Evolutionary conservation across 1,139 yeast genomes (phyloP), one percentile per base, ranked within the genome.

Genomic region (Magnusiomyces paraingens): DNA sequence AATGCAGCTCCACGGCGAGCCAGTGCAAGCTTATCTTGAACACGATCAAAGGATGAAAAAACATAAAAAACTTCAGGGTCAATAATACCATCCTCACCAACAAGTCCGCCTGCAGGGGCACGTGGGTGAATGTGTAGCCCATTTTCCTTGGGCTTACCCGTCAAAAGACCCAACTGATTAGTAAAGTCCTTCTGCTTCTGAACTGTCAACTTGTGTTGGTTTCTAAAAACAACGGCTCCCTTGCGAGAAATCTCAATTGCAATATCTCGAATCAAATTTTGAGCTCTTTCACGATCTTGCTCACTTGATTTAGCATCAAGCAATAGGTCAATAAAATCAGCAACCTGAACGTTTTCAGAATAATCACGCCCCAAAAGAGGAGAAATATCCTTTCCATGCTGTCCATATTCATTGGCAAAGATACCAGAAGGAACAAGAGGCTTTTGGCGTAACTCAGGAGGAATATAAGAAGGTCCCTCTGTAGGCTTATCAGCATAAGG

Each of bases 221-320:
- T 39, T 18, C 42, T 4, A 18, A 5, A 39, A 4, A 39, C 18
- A 18, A 39, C 42, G 8, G 10, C 42, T 4, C 42, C 42, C 20
- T 18, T 15, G 20, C 42, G 42, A 39, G 42, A 39, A 39, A 39
- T 10, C 18, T 15, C 20, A 39, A 39, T 39, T 15, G 42, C 42
- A 39, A 39, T 15, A 10, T 39, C 42, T 4, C 42, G 18, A 8
- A 39, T 15, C 18, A 39, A 18, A 15, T 39, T 18, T 8, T 10
- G 20, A 39, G 18, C 42, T 18, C 20, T 39, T 79, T 77, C 20
- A 77, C 82, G 22, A 71, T 68, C 47, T 75, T 76, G 47, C 70
- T 66, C 52, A 83, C 70, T 55, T 76, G 68, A 2, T 61, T 26
- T 26, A 8, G 32, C 8, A 26, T 26, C 32, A 26, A 26, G 32